Conservation (phyloP, 1,284 basidiomycete genomes). For the Malassezia slooffiae region DNA sequence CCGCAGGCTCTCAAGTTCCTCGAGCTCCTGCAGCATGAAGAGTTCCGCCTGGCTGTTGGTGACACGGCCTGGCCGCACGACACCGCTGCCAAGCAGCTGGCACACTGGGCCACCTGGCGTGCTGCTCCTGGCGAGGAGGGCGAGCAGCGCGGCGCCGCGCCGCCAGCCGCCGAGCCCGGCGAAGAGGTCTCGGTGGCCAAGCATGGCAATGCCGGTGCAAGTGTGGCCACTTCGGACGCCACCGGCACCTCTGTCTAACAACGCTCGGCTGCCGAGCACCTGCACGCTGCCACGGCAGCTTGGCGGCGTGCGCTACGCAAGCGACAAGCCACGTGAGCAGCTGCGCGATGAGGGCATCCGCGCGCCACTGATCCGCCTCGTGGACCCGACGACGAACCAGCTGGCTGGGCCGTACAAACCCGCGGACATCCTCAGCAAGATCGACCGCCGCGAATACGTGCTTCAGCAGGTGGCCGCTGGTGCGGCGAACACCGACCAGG, state of each 20-base stretch:
- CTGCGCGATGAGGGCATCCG: constrained; percentile 20
- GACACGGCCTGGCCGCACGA: constrained; percentile 32
- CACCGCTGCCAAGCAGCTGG: constrained; percentile 28
- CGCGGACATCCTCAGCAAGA: constrained; percentile 21
- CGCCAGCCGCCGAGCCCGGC: neutral
- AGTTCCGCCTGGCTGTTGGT: constrained; percentile 27
- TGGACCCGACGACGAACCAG: constrained; percentile 30
- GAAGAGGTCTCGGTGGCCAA: too few relatives aligned
- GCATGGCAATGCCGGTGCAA: too few relatives aligned
- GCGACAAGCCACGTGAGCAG: too few relatives aligned
- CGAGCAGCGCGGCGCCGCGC: neutral
- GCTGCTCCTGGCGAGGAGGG: neutral
- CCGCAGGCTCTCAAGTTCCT: constrained; percentile 35
- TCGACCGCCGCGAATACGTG: constrained; percentile 27
- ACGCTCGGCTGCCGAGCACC: too few relatives aligned
- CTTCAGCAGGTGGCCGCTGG: constrained; percentile 30
- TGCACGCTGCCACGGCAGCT: too few relatives aligned
- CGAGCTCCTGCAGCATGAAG: constrained; percentile 23
- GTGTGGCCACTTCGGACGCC: too few relatives aligned
- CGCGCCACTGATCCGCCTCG: constrained; percentile 21
- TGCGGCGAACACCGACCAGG: neutral
- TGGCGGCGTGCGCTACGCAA: too few relatives aligned
- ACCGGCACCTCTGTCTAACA: too few relatives aligned
- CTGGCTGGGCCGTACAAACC: constrained; percentile 25
- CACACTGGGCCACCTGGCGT: constrained; percentile 39